Evolutionary conservation across 2,329 filamentous ascomycete species (phyloP).

Genomic region (Colletotrichum sp.): DNA sequence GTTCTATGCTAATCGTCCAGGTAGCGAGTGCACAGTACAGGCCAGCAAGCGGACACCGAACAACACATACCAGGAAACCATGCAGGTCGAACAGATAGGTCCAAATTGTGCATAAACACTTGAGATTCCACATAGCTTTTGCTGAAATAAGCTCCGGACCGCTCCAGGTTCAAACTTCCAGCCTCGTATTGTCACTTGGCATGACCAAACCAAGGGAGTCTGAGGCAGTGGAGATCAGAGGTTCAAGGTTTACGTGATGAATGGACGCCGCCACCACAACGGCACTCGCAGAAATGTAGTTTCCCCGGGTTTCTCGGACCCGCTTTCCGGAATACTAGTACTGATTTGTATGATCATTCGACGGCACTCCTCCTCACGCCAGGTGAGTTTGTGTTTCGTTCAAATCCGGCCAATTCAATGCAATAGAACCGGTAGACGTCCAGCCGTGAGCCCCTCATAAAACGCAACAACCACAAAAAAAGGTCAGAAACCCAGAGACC

Average conservation of each 20-base stretch:
- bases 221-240: no score
- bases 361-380: neutral
- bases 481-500: neutral
- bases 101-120: neutral
- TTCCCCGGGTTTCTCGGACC: no score
- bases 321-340: no score
- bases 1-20: neutral
- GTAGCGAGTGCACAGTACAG: neutral
- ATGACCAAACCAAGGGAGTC: no score
- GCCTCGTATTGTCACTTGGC: neutral
- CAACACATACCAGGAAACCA: neutral
- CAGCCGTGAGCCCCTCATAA: rapidly evolving
- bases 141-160: neutral
- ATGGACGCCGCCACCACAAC: no score
- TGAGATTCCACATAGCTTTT: neutral
- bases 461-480: neutral
- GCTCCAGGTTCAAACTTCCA: neutral
- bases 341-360: no score
- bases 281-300: no score
- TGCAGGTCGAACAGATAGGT: neutral
- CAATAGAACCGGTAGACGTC: neutral
- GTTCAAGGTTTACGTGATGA: no score
- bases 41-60: neutral
- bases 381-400: neutral
- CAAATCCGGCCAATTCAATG: neutral